Base-by-base conservation (phyloP, 805 yeast genomes). In the Cyberlindnera meyerae region DNA sequence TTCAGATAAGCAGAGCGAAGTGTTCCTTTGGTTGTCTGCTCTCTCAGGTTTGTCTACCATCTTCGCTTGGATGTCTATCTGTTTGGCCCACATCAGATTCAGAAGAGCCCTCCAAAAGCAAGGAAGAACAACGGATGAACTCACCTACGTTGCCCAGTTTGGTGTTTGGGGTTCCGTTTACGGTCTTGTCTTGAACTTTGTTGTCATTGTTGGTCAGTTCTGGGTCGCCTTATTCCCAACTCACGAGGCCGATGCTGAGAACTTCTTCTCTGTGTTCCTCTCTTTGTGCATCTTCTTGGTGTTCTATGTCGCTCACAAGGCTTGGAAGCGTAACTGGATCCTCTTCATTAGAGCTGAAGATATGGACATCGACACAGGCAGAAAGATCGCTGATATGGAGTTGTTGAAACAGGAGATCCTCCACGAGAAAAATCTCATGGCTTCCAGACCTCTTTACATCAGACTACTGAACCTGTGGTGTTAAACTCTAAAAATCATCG, bases 151-250 rank as follows among this genome's bases (percentile, higher is more conserved):
- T 31, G 71, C 95, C 5, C 81, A 77, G 40, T 65, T 72, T 27
- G 95, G 95, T 48, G 60, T 79, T 21, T 62, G 56, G 48, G 94
- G 94, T 32, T 79, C 94, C 1, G 57, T 55, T 42, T 73, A 72
- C 55, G 94, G 93, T 37, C 52, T 74, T 13, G 40, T 61, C 18
- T 61, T 87, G 53, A 78, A 78, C 56, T 26, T 71, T 22, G 57
- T 81, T 38, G 78, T 85, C 44, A 65, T 87, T 42, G 63, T 74
- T 39, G 85, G 88, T 21, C 89, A 83, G 62, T 83, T 86, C 68
- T 86, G 90, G 86, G 70, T 80, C 40, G 89, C 93, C 6, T 62
- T 82, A 28, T 84, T 69, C 70, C 95, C 95, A 37, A 76, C 77
- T 11, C 65, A 41, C 6, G 31, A 59, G 8, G 75, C 82, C 36